Evolutionary conservation across 1,139 yeast genomes (phyloP), one percentile per base, ranked within the genome.

Genomic region (Suhomyces chickasaworum): DNA sequence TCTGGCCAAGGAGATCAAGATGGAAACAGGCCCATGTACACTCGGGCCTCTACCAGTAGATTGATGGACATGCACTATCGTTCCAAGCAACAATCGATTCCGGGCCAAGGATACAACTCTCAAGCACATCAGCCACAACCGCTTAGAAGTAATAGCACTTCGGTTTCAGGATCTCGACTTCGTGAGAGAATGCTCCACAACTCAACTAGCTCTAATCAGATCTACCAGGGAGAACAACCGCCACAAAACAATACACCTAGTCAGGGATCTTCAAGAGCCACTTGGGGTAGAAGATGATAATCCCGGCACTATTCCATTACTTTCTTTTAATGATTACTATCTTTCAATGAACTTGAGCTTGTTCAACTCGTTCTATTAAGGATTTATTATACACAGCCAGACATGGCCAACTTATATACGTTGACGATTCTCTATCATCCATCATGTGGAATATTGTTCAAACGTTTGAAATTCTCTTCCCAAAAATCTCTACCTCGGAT

Each of bases 401-500:
- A 15, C 9, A 29, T 29, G 17, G 6, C 32, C 32, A 29, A 13
- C 16, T n/a, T 29, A 29, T 29, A 17, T 17, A 29, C 10, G 17
- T 29, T 16, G 22, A 32, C n/a, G n/a, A n/a, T n/a, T n/a, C n/a
- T n/a, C n/a, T n/a, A n/a, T n/a, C n/a, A n/a, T n/a, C 17, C 13
- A 17, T 17, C 35, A 17, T 32, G 23, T n/a, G 18, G 35, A 27
- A 25, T 39, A n/a, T 22, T 16, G 39, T 52, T 53, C 25, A 47
- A 15, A 29, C 20, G 21, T 16, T 30, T 35, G 33, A 41, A 22
- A 16, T 41, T 25, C 13, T 27, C 35, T 18, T 83, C 86, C 95
- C 95, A 87, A 50, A 71, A 61, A 51, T 81, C 78, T 48, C 90
- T 63, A 44, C 84, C 85, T 39, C 71, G 66, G 16, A 71, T 69